phyloP scores from a whole-genome alignment of 345 rosid genomes.

The Luvunga scandens region DNA sequence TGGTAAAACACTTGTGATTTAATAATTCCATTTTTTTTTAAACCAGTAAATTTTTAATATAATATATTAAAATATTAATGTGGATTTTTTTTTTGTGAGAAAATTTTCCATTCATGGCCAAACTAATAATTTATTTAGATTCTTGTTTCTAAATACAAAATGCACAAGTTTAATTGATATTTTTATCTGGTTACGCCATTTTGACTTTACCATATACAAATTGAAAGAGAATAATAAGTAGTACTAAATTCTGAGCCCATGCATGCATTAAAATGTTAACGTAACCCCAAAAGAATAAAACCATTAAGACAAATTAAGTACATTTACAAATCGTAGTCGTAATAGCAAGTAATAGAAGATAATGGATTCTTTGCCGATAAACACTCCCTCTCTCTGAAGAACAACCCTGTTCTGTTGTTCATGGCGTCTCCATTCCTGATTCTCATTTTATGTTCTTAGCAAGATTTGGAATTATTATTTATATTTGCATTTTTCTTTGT shows the following conservation, averaged over 20 bases:
- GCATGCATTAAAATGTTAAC: not conserved
- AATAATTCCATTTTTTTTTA: too few relatives aligned
- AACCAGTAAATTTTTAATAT: too few relatives aligned
- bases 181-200: too few relatives aligned
- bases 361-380: constrained; percentile 1
- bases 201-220: too few relatives aligned
- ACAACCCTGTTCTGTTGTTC: not conserved
- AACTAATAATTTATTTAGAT: too few relatives aligned
- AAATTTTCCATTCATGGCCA: too few relatives aligned
- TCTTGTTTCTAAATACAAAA: too few relatives aligned
- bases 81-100: too few relatives aligned
- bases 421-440: not conserved
- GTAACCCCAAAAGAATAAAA: not conserved
- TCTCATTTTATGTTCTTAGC: not conserved
- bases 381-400: not conserved
- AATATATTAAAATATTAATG: too few relatives aligned
- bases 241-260: not conserved
- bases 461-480: not conserved
- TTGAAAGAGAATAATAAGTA: too few relatives aligned
- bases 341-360: not conserved
- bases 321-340: not conserved
- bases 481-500: not conserved
- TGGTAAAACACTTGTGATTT: too few relatives aligned
- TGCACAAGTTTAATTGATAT: too few relatives aligned
- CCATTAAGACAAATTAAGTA: not conserved